These are phyloP conservation scores for Fusarium sp. DNA, from an alignment of 2,329 filamentous ascomycete species.

Conservation along the genomic window DNA sequence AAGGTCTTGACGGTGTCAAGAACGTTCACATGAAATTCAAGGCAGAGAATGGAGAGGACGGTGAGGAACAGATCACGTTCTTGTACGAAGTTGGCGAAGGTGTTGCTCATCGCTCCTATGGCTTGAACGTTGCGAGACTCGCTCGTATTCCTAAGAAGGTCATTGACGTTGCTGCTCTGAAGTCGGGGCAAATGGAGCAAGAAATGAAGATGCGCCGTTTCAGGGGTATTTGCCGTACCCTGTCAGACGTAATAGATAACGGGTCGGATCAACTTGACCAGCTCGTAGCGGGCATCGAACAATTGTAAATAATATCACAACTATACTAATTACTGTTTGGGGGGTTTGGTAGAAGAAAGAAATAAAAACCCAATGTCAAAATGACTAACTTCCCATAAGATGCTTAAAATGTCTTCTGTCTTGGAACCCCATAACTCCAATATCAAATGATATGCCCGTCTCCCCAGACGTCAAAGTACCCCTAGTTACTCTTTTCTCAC, in stretches of 20 bases:
- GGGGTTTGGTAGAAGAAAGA: neutral
- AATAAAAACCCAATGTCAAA: slow-evolving; percentile 15
- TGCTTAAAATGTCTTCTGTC: slow-evolving; percentile 23
- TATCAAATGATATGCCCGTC: slow-evolving; percentile 24
- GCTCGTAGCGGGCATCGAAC: slow-evolving; percentile 67
- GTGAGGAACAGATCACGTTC: slow-evolving; percentile 87
- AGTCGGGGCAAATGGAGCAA: slow-evolving; percentile 84
- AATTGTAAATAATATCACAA: slow-evolving; percentile 57
- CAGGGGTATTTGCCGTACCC: slow-evolving; percentile 57
- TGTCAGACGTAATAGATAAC: slow-evolving; percentile 56
- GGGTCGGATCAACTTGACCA: slow-evolving; percentile 62
- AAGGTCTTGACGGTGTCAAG: slow-evolving; percentile 75
- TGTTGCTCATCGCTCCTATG: slow-evolving; percentile 93
- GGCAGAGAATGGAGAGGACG: slow-evolving; percentile 53
- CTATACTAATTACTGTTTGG: slow-evolving; percentile 1
- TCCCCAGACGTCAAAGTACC: slow-evolving; percentile 25
- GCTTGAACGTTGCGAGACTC: slow-evolving; percentile 89
- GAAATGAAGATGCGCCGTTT: slow-evolving; percentile 74
- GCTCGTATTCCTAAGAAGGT: slow-evolving; percentile 83
- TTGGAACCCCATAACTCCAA: slow-evolving; percentile 26
- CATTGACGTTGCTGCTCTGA: slow-evolving; percentile 81
- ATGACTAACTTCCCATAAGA: slow-evolving; percentile 16
- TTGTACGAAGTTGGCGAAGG: slow-evolving; percentile 93
- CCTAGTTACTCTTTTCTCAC: slow-evolving; percentile 19
- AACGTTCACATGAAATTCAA: slow-evolving; percentile 97